Conservation (phyloP, 208 protist genomes). For the Phytomonas sp. region DNA sequence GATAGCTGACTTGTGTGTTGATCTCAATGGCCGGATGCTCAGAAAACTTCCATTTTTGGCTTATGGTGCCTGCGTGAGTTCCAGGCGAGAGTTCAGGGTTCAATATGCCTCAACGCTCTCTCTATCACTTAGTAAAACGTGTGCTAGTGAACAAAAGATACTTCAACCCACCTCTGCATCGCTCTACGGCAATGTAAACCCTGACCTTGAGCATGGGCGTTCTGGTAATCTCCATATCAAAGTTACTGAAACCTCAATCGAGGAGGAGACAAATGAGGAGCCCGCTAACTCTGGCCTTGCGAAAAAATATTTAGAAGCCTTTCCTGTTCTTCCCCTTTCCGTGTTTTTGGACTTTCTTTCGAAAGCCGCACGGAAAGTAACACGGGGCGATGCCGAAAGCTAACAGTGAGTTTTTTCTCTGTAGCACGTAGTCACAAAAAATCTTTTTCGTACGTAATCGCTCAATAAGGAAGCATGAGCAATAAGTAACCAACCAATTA, state of each 20-base stretch:
- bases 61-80: constrained; percentile 25
- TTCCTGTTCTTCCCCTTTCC: not conserved
- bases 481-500: too few relatives aligned
- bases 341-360: constrained; percentile 3
- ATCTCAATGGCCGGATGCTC: constrained; percentile 85
- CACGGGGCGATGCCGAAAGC: not conserved
- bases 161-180: too few relatives aligned
- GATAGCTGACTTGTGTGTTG: constrained; percentile 44
- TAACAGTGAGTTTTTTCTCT: constrained; percentile 11
- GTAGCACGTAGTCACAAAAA: constrained; percentile 10
- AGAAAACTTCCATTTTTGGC: constrained; percentile 91
- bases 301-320: not conserved
- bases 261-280: too few relatives aligned
- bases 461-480: too few relatives aligned
- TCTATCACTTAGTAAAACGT: too few relatives aligned
- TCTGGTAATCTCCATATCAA: too few relatives aligned
- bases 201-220: too few relatives aligned
- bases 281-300: too few relatives aligned
- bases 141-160: too few relatives aligned
- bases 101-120: too few relatives aligned
- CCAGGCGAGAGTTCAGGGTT: not conserved
- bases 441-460: constrained; percentile 2
- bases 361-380: constrained; percentile 9
- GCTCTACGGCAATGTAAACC: too few relatives aligned
- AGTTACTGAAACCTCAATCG: too few relatives aligned